phyloP scores from a whole-genome alignment of 306 rosid species.

The Prunus mongolica region DNA sequence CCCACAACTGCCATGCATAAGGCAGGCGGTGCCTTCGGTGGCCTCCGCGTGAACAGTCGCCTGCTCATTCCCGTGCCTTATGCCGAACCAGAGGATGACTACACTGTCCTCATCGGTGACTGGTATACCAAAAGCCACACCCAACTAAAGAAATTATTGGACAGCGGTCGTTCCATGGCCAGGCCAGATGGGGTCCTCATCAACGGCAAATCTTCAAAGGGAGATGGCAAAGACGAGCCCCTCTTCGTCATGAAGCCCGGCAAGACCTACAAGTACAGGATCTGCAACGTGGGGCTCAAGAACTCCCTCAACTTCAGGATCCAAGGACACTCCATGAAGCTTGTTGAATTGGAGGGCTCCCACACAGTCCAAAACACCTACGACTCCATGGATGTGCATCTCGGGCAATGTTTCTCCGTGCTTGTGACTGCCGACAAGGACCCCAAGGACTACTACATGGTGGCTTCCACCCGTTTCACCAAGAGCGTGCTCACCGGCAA shows the following conservation, averaged over 20 bases:
- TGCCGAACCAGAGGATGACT: slow-evolving; percentile 75
- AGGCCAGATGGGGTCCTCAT: slow-evolving; percentile 63
- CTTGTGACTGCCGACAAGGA: slow-evolving; percentile 65
- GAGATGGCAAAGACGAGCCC: slow-evolving; percentile 56
- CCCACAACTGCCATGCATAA: slow-evolving; percentile 55
- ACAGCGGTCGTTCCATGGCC: slow-evolving; percentile 53
- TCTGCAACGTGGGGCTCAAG: slow-evolving; percentile 78
- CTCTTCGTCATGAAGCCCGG: slow-evolving; percentile 71
- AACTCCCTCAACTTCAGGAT: slow-evolving; percentile 65
- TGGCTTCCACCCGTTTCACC: slow-evolving; percentile 71
- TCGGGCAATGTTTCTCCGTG: slow-evolving; percentile 61
- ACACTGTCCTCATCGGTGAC: slow-evolving; percentile 71
- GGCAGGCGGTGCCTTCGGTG: slow-evolving; percentile 68
- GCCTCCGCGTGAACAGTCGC: slow-evolving; percentile 66
- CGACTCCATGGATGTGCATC: slow-evolving; percentile 68
- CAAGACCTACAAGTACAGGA: slow-evolving; percentile 66
- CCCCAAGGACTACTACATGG: slow-evolving; percentile 65
- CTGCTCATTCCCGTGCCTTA: slow-evolving; percentile 77
- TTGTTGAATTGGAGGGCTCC: slow-evolving; percentile 88
- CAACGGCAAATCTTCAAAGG: slow-evolving; percentile 60
- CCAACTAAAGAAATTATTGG: slow-evolving; percentile 37
- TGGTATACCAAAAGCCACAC: slow-evolving; percentile 78
- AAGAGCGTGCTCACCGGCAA: slow-evolving; percentile 37
- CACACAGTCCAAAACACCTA: slow-evolving; percentile 68
- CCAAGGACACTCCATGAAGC: slow-evolving; percentile 60